Base-by-base conservation (phyloP, 345 rosid genomes). In the Lepidium sativum region DNA sequence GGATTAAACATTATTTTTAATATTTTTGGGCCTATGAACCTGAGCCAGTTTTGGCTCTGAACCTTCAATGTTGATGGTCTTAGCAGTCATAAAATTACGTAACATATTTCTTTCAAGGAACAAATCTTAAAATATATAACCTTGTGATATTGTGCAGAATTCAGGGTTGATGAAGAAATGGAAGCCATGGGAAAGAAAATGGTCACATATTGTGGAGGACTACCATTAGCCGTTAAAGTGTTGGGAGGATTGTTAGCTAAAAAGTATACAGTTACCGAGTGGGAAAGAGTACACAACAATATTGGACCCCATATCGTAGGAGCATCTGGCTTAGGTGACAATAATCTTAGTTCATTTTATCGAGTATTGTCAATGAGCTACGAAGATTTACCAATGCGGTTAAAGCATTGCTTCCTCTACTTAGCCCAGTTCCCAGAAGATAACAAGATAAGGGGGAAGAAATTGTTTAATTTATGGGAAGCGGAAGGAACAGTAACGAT, bases 381-480 rank as follows among this genome's bases (percentile, higher is more conserved):
- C 18, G 68, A 70, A 42, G 69, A 70, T 52, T 25, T 70, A 17
- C 63, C 69, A 0, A 34, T 23, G 23, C 0, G 0, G 1, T 38
- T 70, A 27, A 70, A 70, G 40, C 57, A 70, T 27, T 70, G 69
- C 23, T 70, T 70, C n/a, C 75, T 63, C 47, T 53, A 29, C 61
- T 27, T 70, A 4, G 75, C 70, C 13, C 59, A 71, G 39, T 71
- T 14, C 10, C 65, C 65, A 0, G 70, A 63, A 64, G 47, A 73
- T 17, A 61, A 15, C 9, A 53, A 63, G 4, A 84, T 82, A 60
- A 10, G 54, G 0, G 41, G 42, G 0, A 12, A 65, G 13, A 71
- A 14, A 35, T 32, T 84, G 44, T 45, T 75, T 37, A 59, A 37
- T 12, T 56, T 53, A 29, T 84, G 80, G 85, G 60, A 50, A 33